These are phyloP conservation scores for Starmerella powellii DNA, from an alignment of 805 yeast genomes.

Conservation along the genomic window DNA sequence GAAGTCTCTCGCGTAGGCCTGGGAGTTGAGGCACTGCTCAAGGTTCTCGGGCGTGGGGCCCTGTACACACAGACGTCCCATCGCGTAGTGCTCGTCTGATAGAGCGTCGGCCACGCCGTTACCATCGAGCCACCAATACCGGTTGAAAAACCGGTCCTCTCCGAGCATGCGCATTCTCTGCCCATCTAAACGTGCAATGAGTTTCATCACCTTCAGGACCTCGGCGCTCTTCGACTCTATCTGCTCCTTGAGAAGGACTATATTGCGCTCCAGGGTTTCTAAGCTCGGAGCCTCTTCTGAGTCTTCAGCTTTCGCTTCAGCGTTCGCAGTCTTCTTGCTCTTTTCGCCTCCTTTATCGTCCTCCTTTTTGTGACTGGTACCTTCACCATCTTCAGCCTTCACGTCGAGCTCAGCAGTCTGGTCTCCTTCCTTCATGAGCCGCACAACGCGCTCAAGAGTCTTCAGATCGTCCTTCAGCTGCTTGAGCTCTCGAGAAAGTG, in stretches of 20 bases:
- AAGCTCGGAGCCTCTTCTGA: constrained; percentile 14
- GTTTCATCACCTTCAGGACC: constrained; percentile 45
- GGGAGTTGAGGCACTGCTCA: constrained; percentile 27
- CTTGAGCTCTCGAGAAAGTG: constrained; percentile 50
- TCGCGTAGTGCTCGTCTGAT: constrained; percentile 35
- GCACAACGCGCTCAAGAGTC: constrained; percentile 3
- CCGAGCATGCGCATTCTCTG: constrained; percentile 72
- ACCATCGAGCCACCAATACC: constrained; percentile 92
- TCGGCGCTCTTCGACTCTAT: constrained; percentile 39
- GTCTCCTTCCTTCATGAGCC: constrained; percentile 2
- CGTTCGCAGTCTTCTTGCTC: constrained; percentile 20
- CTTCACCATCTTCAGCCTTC: not conserved
- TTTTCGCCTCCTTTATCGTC: no score
- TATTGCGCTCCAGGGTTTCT: constrained; percentile 22
- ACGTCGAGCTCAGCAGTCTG: constrained; percentile 1
- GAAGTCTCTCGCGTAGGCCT: constrained; percentile 18
- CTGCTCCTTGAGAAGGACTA: constrained; percentile 25
- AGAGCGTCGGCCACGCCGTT: constrained; percentile 43
- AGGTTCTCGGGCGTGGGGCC: constrained; percentile 59
- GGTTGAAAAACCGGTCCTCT: constrained; percentile 66
- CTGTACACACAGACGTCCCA: constrained; percentile 83
- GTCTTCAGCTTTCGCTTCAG: constrained; percentile 20
- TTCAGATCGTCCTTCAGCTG: constrained; percentile 38
- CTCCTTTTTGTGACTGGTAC: no score
- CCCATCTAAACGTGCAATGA: constrained; percentile 43